Conservation (phyloP, 768 basidiomycete species). For the Russula abietina region DNA sequence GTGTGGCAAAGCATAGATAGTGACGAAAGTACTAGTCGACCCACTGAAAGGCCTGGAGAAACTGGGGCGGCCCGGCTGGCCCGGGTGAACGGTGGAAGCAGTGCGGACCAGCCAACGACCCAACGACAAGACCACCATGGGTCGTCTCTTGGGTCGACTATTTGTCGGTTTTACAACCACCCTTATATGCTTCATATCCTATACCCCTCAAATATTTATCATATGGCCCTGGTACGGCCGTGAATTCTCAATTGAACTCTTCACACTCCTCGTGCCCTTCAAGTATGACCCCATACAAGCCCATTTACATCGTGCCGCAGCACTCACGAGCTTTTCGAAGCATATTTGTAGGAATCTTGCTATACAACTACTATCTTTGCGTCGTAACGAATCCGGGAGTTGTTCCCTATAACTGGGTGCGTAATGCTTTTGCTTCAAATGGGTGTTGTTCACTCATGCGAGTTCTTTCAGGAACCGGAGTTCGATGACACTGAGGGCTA, state of each 20-base stretch:
- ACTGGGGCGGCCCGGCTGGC: background rate
- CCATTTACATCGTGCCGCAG: background rate
- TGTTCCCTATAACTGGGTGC: constrained; percentile 75
- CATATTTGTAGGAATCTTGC: constrained; percentile 63
- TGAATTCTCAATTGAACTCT: constrained; percentile 63
- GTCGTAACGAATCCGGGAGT: constrained; percentile 79
- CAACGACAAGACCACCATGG: constrained; percentile 30
- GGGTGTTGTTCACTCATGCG: background rate
- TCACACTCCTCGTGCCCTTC: constrained; percentile 80
- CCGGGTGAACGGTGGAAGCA: background rate
- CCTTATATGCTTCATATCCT: constrained; percentile 82
- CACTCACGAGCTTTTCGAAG: constrained; percentile 38
- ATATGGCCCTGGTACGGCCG: constrained; percentile 91
- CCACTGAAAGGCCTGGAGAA: background rate
- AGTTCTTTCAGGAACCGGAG: constrained; percentile 62
- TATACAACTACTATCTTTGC: constrained; percentile 86
- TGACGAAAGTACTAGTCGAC: too few relatives aligned
- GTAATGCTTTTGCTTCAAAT: constrained; percentile 24
- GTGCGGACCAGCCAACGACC: background rate
- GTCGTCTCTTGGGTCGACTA: constrained; percentile 49
- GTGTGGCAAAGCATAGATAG: too few relatives aligned
- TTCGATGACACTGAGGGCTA: constrained; percentile 57
- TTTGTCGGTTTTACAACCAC: constrained; percentile 62
- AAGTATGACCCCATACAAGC: constrained; percentile 51
- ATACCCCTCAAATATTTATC: constrained; percentile 83